Base-by-base conservation (phyloP, 495 filamentous ascomycete species). In the Mytilinidion resinicola region DNA sequence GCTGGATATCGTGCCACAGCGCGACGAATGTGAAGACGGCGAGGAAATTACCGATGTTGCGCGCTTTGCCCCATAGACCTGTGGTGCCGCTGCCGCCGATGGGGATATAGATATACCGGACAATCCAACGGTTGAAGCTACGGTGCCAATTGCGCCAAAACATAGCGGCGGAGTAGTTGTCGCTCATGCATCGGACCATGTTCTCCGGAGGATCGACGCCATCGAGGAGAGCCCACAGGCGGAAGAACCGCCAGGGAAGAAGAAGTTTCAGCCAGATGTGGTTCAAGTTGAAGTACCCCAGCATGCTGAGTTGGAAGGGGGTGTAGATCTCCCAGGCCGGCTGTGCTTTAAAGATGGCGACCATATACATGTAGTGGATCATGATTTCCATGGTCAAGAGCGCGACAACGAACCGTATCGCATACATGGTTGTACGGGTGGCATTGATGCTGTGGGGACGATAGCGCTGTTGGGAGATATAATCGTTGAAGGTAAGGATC, bases 71-170 rank as follows among this genome's bases (percentile, higher is more conserved):
- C 66, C 65, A 70, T 12, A 59, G 49, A 3, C 74, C 73, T 14
- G 57, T 43, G 1, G 42, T n/a, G 55, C 69, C 75, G 11, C 78
- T 78, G 9, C 93, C 93, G 50, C 93, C 93, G 3, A 97, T 77
- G 0, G 93, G 93, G 19, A 97, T 78, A 74, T 93, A 99, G 57
- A 99, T 85, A 75, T 99, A 99, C 19, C 93, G 83, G 42, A 96
- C 76, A 58, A 90, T 82, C 91, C 91, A 99, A 55, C 89, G 85
- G 73, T 97, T 96, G 76, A 86, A 97, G 62, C 82, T 88, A 38
- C 90, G 84, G 72, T 99, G 93, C 95, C 95, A 97, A 57, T 82
- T 80, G 53, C 93, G 87, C 93, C 93, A 99, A 75, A 99, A 99
- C 21, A 82, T 85, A n/a, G 89, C 77, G 7, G 88, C 84, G 55